Base-by-base conservation (phyloP, 225 moss, liverwort and hornwort species). In the Asterella californica region DNA sequence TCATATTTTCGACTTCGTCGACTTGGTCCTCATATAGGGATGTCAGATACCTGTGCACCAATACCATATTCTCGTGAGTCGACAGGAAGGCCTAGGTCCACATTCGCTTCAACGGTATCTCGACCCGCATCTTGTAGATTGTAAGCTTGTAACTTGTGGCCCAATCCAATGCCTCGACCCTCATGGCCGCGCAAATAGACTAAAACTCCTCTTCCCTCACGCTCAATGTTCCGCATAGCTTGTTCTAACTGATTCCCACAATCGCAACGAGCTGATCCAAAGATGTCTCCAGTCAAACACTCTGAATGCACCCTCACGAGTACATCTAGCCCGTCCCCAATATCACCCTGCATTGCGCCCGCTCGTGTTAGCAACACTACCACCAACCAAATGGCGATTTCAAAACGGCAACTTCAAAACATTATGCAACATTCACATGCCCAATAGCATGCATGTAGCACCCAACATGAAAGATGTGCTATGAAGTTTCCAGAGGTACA, bases 141-240 rank as follows among this genome's bases (percentile, higher is more conserved):
- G 80, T 99, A 99, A 63, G 97, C 97, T 82, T 85, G 92, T 78
- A 99, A 85, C 82, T 99, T 99, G 61, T 94, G 94, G 45, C 97
- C 97, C 77, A 99, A 89, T 11, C 97, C 97, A 79, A 99, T 94
- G 63, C 97, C 97, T 72, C 97, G 84, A 9, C 97, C 97, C 85
- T 99, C 94, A 53, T 99, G 97, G 57, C 97, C 97, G 50, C 97
- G 93, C 85, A 99, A 86, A 79, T 99, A 99, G 33, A 99, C 93
- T 76, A 99, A 78, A 34, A 94, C 91, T 30, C 97, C 97, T 84
- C 94, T 90, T 15, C 91, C 92, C 83, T 89, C 88, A 33, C 88
- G 85, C 79, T 93, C 92, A 11, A 99, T 99, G 10, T 91, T 91
- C 29, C 85, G 81, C 83, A 94, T 79, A 14, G 97, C 93, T 65